Evolutionary conservation across 2,329 filamentous ascomycete genomes (phyloP), one percentile per base, ranked within the genome.

Genomic region (Cladosporium sp.): DNA sequence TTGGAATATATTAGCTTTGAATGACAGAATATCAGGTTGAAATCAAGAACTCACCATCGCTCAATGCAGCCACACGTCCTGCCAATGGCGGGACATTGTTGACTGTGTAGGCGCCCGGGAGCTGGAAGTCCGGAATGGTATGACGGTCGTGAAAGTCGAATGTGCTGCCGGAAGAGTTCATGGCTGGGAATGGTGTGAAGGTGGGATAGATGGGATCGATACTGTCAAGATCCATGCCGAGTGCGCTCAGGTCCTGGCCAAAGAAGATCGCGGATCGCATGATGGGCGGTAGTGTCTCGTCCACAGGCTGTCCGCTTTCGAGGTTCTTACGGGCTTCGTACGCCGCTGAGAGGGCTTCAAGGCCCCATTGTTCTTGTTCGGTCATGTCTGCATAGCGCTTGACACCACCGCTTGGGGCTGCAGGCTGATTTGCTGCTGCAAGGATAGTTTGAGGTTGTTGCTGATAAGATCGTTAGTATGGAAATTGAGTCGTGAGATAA

Each of bases 81-180:
- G 85, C 82, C 23, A 89, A 78, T 8, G 85, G 82, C 59, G 88
- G 88, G 13, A 90, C 87, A 71, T 90, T 90, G 64, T 83, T 85
- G 11, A 90, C 88, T 13, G 82, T 86, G 74, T 90, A 90, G 66
- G 87, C 89, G 46, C 81, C 79, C 5, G 88, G 88, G 11, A 90
- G 78, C 11, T 81, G 82, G 75, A 87, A 90, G 67, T 89, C 86
- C 23, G 87, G 86, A 70, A 89, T 85, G 53, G 88, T 79, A 21
- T 86, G 85, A 25, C 85, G 83, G 30, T 73, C 68, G 48, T 70
- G 67, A 62, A 69, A 71, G 67, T 74, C 51, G 83, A 83, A 67
- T 26, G 83, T 80, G 54, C 34, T 67, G 66, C 25, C 67, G 60
- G 39, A 61, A 63, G 36, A 64, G 46, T 64, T 68, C 36, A 64